Evolutionary conservation across 2,329 filamentous ascomycete genomes (phyloP).

Genomic region (Colletotrichum sojae): DNA sequence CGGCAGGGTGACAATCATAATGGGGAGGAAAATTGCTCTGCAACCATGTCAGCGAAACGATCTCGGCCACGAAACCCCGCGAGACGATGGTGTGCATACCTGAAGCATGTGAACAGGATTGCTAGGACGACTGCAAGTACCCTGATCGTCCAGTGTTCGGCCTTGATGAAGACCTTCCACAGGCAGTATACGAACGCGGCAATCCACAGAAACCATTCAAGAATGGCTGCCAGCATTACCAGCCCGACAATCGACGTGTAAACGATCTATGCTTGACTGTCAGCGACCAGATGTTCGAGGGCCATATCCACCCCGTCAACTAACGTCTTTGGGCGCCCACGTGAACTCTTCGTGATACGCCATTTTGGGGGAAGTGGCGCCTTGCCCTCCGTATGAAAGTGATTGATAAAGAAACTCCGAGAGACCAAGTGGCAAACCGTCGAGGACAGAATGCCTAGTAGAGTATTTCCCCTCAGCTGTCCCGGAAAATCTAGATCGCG

Average conservation of each 20-base stretch:
- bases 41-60: constrained; percentile 36
- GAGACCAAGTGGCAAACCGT: background rate
- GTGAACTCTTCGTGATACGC: constrained; percentile 51
- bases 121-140: constrained; percentile 84
- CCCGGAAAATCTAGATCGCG: constrained; percentile 8
- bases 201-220: constrained; percentile 97
- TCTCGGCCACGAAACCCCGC: background rate
- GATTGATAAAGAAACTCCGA: background rate
- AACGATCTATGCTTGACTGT: constrained; percentile 73
- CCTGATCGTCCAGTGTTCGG: constrained; percentile 87
- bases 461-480: constrained; percentile 2
- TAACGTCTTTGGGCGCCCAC: constrained; percentile 66
- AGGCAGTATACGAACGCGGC: constrained; percentile 95
- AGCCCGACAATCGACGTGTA: constrained; percentile 86
- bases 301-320: constrained; percentile 35
- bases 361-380: constrained; percentile 52
- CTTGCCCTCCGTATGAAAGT: background rate
- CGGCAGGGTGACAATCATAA: constrained; percentile 94
- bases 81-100: background rate
- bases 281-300: constrained; percentile 31
- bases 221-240: constrained; percentile 85
- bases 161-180: constrained; percentile 88
- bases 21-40: constrained; percentile 85
- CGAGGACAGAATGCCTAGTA: background rate
- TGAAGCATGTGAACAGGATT: constrained; percentile 68